phyloP scores from a whole-genome alignment of 176 grass and related monocot species.

The Musa troglodytarum region DNA sequence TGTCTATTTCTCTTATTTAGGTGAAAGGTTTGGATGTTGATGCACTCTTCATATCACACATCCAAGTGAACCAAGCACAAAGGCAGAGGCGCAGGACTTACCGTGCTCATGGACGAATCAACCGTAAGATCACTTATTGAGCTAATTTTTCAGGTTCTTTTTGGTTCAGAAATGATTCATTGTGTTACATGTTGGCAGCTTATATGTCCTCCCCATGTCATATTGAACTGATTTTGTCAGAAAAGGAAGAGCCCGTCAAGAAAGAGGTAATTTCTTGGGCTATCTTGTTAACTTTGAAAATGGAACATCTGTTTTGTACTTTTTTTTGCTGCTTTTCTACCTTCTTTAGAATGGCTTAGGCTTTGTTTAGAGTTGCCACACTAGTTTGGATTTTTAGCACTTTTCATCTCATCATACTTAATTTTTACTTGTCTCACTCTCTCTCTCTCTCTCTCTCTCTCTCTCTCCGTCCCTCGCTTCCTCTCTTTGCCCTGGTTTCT shows the following conservation, averaged over 20 bases:
- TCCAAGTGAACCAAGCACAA: conserved; percentile 59
- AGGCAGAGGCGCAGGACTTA: conserved; percentile 57
- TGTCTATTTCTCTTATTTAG: conserved; percentile 8
- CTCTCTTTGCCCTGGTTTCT: too few species aligned
- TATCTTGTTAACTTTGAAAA: neutral
- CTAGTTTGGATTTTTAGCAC: neutral
- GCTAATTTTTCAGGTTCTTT: neutral
- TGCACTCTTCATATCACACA: conserved; percentile 50
- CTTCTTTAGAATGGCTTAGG: neutral
- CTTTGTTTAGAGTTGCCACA: neutral
- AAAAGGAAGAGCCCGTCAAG: conserved; percentile 8
- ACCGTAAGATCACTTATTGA: conserved; percentile 26
- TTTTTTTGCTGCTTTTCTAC: neutral
- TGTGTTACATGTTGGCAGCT: neutral
- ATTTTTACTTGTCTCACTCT: neutral
- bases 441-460: too few species aligned
- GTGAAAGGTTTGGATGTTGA: conserved; percentile 62
- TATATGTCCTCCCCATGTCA: conserved; percentile 15
- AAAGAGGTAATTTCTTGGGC: conserved; percentile 7
- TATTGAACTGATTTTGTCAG: conserved; percentile 2
- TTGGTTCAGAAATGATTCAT: neutral
- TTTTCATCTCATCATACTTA: neutral
- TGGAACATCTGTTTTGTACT: neutral
- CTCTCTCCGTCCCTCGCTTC: too few species aligned
- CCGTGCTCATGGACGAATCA: conserved; percentile 53